These are phyloP conservation scores for Mycena vulgaris DNA, from an alignment of 768 basidiomycete species.

Conservation along the genomic window DNA sequence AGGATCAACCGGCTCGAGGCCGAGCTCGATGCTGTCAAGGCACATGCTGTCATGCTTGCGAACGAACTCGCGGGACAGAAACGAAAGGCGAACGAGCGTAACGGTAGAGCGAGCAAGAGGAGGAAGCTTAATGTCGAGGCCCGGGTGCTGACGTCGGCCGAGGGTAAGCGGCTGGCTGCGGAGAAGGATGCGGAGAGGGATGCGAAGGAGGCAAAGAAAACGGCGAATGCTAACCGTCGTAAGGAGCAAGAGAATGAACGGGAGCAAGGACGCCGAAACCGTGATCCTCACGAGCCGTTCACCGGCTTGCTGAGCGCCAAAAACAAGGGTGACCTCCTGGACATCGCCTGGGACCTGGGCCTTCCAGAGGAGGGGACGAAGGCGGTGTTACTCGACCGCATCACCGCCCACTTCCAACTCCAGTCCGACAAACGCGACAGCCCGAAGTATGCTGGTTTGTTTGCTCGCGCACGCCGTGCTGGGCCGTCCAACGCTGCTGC, in stretches of 20 bases:
- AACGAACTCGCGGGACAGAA: neutral
- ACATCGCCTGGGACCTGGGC: neutral
- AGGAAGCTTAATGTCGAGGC: constrained; percentile 14
- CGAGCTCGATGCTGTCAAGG: neutral
- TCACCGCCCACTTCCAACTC: neutral
- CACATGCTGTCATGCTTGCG: neutral
- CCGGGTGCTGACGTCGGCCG: constrained; percentile 15
- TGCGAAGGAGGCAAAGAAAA: constrained; percentile 11
- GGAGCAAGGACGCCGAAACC: neutral
- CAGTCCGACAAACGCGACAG: constrained; percentile 9
- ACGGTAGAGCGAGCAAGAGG: neutral
- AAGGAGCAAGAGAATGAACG: constrained; percentile 15
- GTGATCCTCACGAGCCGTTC: neutral
- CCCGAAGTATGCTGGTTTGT: neutral
- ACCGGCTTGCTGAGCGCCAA: constrained; percentile 11
- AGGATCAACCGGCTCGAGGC: neutral
- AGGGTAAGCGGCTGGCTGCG: constrained; percentile 4
- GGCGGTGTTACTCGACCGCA: neutral
- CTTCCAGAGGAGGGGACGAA: constrained; percentile 13
- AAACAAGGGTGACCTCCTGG: constrained; percentile 33
- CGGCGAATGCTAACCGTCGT: neutral
- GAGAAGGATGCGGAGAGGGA: constrained; percentile 5
- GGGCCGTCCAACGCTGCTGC: too few relatives aligned
- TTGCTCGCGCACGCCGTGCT: neutral
- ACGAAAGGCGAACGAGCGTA: constrained; percentile 1